These are phyloP conservation scores for Paecilomyces sp. DNA, from an alignment of 2,329 filamentous ascomycete species.

Conservation along the genomic window DNA sequence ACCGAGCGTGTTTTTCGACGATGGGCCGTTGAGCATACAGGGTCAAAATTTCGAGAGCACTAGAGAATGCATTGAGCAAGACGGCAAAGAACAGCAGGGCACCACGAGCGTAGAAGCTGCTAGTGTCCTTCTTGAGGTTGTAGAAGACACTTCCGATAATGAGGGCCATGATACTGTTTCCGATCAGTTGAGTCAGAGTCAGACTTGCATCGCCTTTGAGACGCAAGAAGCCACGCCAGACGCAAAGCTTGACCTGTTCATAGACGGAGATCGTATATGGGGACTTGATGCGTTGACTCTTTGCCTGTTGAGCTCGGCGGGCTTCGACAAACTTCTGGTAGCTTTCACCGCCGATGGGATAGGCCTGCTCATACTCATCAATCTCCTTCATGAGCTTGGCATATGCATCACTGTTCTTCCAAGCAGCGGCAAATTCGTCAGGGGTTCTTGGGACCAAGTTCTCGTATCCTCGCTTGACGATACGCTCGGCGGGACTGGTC, in stretches of 20 bases:
- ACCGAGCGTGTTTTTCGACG: constrained; percentile 80
- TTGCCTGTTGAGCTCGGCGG: not conserved
- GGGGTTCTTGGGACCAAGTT: constrained; percentile 57
- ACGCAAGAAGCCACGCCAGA: constrained; percentile 70
- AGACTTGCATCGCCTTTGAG: constrained; percentile 62
- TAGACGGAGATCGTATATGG: constrained; percentile 69
- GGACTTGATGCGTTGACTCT: constrained; percentile 36
- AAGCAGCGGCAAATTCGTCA: constrained; percentile 56
- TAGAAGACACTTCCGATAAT: constrained; percentile 75
- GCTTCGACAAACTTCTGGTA: not conserved
- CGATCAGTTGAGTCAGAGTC: constrained; percentile 25
- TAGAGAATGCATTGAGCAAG: constrained; percentile 74
- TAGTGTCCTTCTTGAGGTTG: constrained; percentile 58
- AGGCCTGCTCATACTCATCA: constrained; percentile 28
- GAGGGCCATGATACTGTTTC: constrained; percentile 53
- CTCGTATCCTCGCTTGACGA: constrained; percentile 52
- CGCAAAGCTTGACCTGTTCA: constrained; percentile 64
- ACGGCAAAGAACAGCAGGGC: constrained; percentile 78
- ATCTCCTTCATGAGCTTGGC: constrained; percentile 32
- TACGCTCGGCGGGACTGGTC: constrained; percentile 54
- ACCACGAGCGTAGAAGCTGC: constrained; percentile 69
- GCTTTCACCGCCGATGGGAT: constrained; percentile 12
- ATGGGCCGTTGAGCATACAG: constrained; percentile 85
- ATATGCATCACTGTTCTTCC: constrained; percentile 47
- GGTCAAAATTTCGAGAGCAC: constrained; percentile 71